Evolutionary conservation across 352 stramenopile species (phyloP).

Genomic region (Pythium grandisporangium): DNA sequence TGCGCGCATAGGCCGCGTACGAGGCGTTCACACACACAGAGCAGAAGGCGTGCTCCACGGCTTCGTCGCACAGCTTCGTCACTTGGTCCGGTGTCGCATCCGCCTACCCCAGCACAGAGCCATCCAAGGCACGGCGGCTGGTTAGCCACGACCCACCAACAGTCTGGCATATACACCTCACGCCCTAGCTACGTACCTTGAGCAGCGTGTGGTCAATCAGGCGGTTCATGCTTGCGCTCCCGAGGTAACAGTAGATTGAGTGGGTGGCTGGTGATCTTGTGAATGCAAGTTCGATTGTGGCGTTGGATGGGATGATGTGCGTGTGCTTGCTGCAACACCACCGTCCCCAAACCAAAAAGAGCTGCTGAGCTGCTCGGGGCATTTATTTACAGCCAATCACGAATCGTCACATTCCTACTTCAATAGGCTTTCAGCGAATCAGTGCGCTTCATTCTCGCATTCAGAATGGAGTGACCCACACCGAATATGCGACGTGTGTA

Average conservation of each 20-base stretch:
- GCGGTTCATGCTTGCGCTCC: conserved; percentile 34
- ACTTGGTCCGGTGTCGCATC: conserved; percentile 60
- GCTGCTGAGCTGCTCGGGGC: no score
- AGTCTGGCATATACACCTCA: not conserved
- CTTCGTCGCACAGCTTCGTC: conserved; percentile 56
- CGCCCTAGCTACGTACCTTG: conserved; percentile 27
- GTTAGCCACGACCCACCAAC: not conserved
- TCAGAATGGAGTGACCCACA: no score
- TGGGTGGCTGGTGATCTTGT: no score
- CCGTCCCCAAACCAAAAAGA: no score
- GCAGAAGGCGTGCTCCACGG: conserved; percentile 52
- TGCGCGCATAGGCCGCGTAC: conserved; percentile 49
- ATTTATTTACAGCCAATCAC: no score
- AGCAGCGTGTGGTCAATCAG: conserved; percentile 80
- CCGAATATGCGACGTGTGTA: no score
- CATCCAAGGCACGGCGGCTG: not conserved
- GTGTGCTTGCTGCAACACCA: no score
- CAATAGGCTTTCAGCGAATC: no score
- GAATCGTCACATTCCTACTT: no score
- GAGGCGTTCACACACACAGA: conserved; percentile 80
- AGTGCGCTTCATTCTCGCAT: no score
- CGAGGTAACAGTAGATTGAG: not conserved
- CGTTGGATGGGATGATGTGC: no score
- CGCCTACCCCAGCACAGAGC: conserved; percentile 23
- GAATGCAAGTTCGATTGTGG: no score